These are phyloP conservation scores for Aureobasidium lini DNA, from an alignment of 2,329 filamentous ascomycete genomes.

Conservation along the genomic window DNA sequence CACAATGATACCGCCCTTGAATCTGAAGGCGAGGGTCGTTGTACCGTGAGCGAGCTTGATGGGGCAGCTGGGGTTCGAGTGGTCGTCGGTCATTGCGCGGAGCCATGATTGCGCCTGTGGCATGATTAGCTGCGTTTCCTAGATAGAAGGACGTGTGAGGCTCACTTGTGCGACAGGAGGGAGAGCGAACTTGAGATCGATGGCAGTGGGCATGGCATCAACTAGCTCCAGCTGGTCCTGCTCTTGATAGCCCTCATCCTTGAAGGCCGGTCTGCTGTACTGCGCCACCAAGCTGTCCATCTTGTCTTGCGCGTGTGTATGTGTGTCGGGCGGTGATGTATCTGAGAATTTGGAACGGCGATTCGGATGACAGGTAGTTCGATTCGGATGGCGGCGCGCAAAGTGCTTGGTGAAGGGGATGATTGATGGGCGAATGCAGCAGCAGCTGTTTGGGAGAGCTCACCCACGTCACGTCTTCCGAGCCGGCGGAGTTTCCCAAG, in stretches of 20 bases:
- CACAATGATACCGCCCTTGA: conserved; percentile 96
- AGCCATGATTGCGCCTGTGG: conserved; percentile 82
- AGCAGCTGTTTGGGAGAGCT: conserved; percentile 11
- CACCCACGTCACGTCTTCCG: neutral
- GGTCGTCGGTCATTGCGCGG: conserved; percentile 93
- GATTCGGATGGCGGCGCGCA: neutral
- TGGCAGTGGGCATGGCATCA: conserved; percentile 58
- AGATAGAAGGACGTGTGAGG: conserved; percentile 16
- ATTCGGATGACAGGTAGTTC: neutral
- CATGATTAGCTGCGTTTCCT: conserved; percentile 17
- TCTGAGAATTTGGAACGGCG: neutral
- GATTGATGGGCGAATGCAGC: conserved; percentile 9
- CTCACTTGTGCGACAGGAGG: conserved; percentile 84
- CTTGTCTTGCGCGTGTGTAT: conserved; percentile 17
- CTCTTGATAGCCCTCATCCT: conserved; percentile 59
- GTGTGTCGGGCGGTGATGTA: neutral
- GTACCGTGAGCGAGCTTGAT: conserved; percentile 99
- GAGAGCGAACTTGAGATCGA: conserved; percentile 90
- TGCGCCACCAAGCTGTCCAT: conserved; percentile 94
- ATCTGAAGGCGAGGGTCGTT: conserved; percentile 94
- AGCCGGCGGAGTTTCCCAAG: neutral
- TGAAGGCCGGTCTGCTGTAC: conserved; percentile 73
- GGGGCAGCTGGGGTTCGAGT: conserved; percentile 90
- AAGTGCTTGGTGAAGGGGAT: neutral
- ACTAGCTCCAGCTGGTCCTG: conserved; percentile 61